Percentiles rank a stretch among this genome's conserved stretches.
phyloP scores from a whole-genome alignment of 129 eudicot species.

The Helianthus tuberosus region DNA sequence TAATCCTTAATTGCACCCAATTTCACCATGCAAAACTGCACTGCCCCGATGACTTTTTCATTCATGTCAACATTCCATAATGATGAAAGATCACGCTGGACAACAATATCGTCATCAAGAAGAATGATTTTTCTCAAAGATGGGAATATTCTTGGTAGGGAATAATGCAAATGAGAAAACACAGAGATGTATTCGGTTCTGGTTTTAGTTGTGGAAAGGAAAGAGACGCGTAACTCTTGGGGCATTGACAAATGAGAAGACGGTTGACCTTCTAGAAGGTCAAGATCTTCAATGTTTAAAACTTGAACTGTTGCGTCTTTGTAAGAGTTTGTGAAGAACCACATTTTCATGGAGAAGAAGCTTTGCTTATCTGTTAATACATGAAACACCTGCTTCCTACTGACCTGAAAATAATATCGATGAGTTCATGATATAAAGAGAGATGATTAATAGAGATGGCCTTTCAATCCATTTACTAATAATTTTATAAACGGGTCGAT shows the following conservation, averaged over 20 bases:
- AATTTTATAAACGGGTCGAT: neutral
- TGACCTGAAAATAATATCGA: conserved; percentile 61
- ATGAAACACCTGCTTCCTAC: conserved; percentile 80
- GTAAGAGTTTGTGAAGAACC: conserved; percentile 76
- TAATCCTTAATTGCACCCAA: conserved; percentile 56
- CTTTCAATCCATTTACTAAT: conserved; percentile 12
- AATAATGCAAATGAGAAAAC: conserved; percentile 81
- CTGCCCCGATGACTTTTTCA: conserved; percentile 80
- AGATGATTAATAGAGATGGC: conserved; percentile 6
- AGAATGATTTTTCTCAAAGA: conserved; percentile 67
- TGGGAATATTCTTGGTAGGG: conserved; percentile 73
- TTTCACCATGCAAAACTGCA: conserved; percentile 61
- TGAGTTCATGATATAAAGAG: conserved; percentile 20
- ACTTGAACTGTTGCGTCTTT: conserved; percentile 79
- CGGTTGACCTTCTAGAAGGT: conserved; percentile 33
- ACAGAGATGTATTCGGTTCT: conserved; percentile 70
- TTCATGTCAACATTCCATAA: conserved; percentile 84
- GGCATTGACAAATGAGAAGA: conserved; percentile 56
- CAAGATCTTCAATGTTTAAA: conserved; percentile 77
- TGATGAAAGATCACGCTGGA: conserved; percentile 77
- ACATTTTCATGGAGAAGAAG: conserved; percentile 86
- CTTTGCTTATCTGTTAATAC: conserved; percentile 82
- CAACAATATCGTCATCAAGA: conserved; percentile 86
- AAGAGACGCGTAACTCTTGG: conserved; percentile 86
- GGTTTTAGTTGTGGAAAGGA: conserved; percentile 46